Evolutionary conservation across 495 filamentous ascomycete species (phyloP), one percentile per base, ranked within the genome.

Genomic region (Podospora australis): DNA sequence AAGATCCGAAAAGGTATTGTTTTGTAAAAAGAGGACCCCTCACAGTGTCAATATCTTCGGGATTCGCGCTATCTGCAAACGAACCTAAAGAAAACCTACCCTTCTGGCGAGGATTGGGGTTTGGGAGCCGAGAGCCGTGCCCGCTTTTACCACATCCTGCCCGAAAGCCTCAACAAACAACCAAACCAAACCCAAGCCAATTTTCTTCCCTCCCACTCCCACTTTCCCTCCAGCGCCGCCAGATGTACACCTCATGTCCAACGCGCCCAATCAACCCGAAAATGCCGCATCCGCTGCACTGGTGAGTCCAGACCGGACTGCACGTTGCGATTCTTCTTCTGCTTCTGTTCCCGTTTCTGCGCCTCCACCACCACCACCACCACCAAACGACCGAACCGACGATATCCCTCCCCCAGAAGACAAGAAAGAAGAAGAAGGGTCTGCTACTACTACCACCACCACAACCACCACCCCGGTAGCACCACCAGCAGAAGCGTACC

Each of bases 191-290:
- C 24, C 44, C 39, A 6, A 34, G 46, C 30, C 42, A 29, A 28
- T 30, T 26, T 36, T 20, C 44, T 34, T 49, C 13, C 21, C 36
- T 26, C 26, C 36, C 34, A 22, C 52, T 65, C 56, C 52, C 66
- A 57, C 54, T 58, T 51, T 64, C 56, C 57, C 60, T 50, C 58
- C 53, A 58, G 57, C 56, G 60, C 55, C 57, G 67, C 63, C 69
- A 68, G 60, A 74, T 73, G 72, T 68, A 63, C 62, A 59, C 59
- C 71, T 67, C 71, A 75, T 75, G 72, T 75, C 71, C 60, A 70
- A 59, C 55, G 60, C 66, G 59, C 59, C 64, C 53, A 51, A 44
- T 62, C 48, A 57, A 46, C 56, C 58, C 70, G 66, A 70, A 69
- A 64, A 75, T 74, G 68, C 66, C 72, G 69, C 72, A 70, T 56